A percentile compares a stretch with the other conserved stretches of the same genome.
phyloP scores from a whole-genome alignment of 2,329 filamentous ascomycete genomes.

The Graphiopsis chlorocephala region DNA sequence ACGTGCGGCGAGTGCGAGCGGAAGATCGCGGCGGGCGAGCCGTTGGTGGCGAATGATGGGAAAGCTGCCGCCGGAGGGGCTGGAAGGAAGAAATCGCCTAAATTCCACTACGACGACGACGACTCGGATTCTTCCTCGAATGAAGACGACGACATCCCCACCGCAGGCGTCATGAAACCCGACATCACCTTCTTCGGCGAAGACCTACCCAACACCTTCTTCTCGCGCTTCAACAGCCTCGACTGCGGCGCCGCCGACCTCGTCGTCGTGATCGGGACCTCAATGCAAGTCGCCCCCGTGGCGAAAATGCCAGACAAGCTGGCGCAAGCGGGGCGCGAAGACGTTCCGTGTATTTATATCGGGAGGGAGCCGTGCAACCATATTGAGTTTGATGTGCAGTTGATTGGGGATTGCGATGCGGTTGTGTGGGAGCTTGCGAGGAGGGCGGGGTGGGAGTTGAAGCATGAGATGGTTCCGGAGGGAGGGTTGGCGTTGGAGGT shows the following conservation, averaged over 20 bases:
- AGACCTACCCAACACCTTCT: constrained; percentile 79
- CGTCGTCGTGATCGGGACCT: constrained; percentile 93
- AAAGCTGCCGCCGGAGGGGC: constrained; percentile 29
- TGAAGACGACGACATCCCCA: constrained; percentile 63
- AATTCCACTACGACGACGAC: constrained; percentile 39
- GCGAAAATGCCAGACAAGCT: constrained; percentile 65
- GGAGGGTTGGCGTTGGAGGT: neutral
- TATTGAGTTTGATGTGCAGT: constrained; percentile 92
- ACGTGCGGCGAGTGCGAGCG: constrained; percentile 70
- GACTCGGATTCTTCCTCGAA: constrained; percentile 28
- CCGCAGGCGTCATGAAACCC: constrained; percentile 83
- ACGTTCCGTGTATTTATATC: constrained; percentile 37
- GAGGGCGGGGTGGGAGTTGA: constrained; percentile 67
- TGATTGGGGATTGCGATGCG: constrained; percentile 92
- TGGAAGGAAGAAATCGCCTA: constrained; percentile 43
- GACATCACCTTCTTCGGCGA: constrained; percentile 99
- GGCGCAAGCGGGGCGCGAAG: constrained; percentile 19
- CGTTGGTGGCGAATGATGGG: neutral
- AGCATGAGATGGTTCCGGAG: constrained; percentile 11
- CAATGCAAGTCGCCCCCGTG: constrained; percentile 91
- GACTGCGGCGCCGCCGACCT: constrained; percentile 81
- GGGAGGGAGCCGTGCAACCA: constrained; percentile 67
- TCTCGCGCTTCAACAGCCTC: constrained; percentile 72
- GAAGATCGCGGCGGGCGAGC: constrained; percentile 42
- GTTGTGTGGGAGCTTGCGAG: constrained; percentile 84